These are phyloP conservation scores for Sambucus nigra DNA, from an alignment of 129 eudicot genomes.

Conservation along the genomic window DNA sequence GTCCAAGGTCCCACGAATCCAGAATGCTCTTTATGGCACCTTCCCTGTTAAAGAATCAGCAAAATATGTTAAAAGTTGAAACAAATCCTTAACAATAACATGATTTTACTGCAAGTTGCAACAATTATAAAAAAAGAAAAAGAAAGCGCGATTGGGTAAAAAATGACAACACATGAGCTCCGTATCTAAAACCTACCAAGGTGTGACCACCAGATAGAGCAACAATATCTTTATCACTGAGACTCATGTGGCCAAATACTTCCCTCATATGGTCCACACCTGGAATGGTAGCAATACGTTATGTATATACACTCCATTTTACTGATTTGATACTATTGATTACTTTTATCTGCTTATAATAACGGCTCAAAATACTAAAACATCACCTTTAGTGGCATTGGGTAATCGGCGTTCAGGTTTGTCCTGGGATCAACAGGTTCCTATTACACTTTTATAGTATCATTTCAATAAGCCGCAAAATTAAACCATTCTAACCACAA, in stretches of 20 bases:
- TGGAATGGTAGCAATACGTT: conserved; percentile 11
- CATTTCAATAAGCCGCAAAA: too few species aligned
- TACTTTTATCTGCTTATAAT: not conserved
- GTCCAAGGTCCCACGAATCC: conserved; percentile 93
- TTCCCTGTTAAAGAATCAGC: conserved; percentile 37
- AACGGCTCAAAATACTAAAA: too few species aligned
- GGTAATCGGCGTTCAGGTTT: conserved; percentile 67
- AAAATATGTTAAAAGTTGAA: not conserved
- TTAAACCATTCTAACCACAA: too few species aligned
- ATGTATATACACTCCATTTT: not conserved
- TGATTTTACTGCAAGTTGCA: not conserved
- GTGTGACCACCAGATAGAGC: conserved; percentile 87
- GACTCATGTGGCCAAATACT: conserved; percentile 67
- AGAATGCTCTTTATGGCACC: conserved; percentile 75
- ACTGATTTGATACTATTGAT: not conserved
- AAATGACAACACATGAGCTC: too few species aligned
- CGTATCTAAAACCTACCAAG: conserved; percentile 26
- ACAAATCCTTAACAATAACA: not conserved
- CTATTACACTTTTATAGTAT: not conserved
- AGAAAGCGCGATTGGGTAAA: too few species aligned
- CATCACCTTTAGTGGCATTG: conserved; percentile 55
- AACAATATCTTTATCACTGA: conserved; percentile 68
- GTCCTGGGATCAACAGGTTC: conserved; percentile 39
- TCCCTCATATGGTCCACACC: conserved; percentile 65
- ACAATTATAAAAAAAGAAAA: not conserved